Conservation (phyloP, 2,329 filamentous ascomycete species). For the Penicillium brasilianum region DNA sequence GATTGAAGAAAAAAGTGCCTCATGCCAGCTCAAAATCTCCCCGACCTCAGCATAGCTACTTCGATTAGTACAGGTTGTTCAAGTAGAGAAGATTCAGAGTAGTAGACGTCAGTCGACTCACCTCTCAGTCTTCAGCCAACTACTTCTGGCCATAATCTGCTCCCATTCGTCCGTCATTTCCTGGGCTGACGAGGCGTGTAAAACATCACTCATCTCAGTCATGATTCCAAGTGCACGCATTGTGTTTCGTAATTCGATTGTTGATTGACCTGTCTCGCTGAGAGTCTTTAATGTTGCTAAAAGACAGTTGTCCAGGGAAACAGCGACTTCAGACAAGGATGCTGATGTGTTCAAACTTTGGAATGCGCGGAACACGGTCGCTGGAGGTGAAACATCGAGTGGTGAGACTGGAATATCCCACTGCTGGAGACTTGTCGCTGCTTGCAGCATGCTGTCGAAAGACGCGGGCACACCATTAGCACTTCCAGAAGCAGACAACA, state of each 20-base stretch:
- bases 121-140: constrained; percentile 84
- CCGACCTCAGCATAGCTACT: constrained; percentile 67
- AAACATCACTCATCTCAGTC: constrained; percentile 79
- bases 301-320: constrained; percentile 66
- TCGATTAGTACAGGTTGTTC: constrained; percentile 19
- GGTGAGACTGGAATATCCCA: constrained; percentile 86
- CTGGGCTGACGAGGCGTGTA: constrained; percentile 63
- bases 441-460: constrained; percentile 75
- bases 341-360: constrained; percentile 75
- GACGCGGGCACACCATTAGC: constrained; percentile 56
- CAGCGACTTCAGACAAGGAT: constrained; percentile 59
- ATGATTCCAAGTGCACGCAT: constrained; percentile 73
- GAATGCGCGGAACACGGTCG: constrained; percentile 78
- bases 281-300: constrained; percentile 52
- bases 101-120: constrained; percentile 52
- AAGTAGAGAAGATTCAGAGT: not conserved
- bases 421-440: constrained; percentile 80
- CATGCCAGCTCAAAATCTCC: constrained; percentile 79
- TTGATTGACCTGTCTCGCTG: constrained; percentile 42
- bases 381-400: constrained; percentile 65
- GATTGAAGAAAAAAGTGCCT: constrained; percentile 80
- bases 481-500: constrained; percentile 68
- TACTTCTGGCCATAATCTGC: constrained; percentile 67
- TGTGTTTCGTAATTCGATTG: constrained; percentile 57
- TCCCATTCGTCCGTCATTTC: constrained; percentile 67